Percentiles rank a stretch among this genome's conserved stretches.
These are phyloP conservation scores for Acacia concinna DNA, from an alignment of 331 rosid species.

Conservation along the genomic window DNA sequence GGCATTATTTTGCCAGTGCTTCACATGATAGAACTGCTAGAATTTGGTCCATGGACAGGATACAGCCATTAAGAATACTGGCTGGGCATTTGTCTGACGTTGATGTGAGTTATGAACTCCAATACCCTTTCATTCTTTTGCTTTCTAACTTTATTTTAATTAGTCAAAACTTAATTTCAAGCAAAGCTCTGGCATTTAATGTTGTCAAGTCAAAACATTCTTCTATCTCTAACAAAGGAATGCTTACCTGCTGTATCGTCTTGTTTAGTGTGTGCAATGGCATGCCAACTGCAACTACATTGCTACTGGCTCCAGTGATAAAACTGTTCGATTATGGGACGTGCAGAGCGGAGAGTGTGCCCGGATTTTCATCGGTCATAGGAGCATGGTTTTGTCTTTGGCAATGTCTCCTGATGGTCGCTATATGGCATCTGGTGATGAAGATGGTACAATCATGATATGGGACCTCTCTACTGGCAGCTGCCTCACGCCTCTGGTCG, in stretches of 20 bases:
- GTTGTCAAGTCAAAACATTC: not conserved
- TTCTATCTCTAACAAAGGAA: not conserved
- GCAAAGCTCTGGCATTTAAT: not conserved
- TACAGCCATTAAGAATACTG: slow-evolving; percentile 90
- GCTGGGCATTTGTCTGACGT: slow-evolving; percentile 98
- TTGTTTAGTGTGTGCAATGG: slow-evolving; percentile 91
- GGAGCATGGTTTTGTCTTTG: slow-evolving; percentile 87
- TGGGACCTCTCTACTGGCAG: slow-evolving; percentile 98
- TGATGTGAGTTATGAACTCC: slow-evolving; percentile 63
- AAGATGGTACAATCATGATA: slow-evolving; percentile 95
- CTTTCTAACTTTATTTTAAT: not conserved
- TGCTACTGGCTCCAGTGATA: slow-evolving; percentile 97
- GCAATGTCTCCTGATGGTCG: slow-evolving; percentile 99
- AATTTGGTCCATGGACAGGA: slow-evolving; percentile 94
- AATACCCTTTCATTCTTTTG: not conserved
- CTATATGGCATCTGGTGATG: slow-evolving; percentile 94
- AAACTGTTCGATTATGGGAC: slow-evolving; percentile 93
- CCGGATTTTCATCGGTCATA: slow-evolving; percentile 89
- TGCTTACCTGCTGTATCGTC: slow-evolving; percentile 18
- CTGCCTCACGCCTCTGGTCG: slow-evolving; percentile 78
- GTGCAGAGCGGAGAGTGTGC: slow-evolving; percentile 97
- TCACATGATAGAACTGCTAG: slow-evolving; percentile 99
- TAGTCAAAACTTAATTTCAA: not conserved
- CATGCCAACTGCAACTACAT: slow-evolving; percentile 99
- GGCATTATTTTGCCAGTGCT: slow-evolving; percentile 94